Evolutionary conservation across 2,329 filamentous ascomycete genomes (phyloP).

Genomic region (Parastagonospora avenae): DNA sequence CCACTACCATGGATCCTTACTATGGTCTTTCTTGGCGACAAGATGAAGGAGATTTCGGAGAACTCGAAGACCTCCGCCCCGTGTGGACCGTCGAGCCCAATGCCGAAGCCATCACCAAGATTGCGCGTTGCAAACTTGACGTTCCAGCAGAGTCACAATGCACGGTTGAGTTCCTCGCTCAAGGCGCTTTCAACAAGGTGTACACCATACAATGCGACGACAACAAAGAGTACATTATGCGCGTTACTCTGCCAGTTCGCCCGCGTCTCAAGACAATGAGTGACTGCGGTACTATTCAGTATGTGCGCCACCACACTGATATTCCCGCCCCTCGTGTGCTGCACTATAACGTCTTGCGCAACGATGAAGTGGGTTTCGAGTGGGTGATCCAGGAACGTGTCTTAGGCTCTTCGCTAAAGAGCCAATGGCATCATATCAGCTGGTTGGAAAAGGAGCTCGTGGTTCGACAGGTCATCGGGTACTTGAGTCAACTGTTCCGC

Average conservation of each 20-base stretch:
- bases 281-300: conserved; percentile 27
- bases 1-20: not conserved
- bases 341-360: conserved; percentile 2
- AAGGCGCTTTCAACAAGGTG: conserved; percentile 17
- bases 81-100: conserved; percentile 15
- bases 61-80: not conserved
- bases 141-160: not conserved
- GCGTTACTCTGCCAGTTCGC: conserved; percentile 22
- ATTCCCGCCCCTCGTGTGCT: conserved; percentile 22
- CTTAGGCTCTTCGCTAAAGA: no score
- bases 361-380: conserved; percentile 27
- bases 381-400: conserved; percentile 33
- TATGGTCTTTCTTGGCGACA: not conserved
- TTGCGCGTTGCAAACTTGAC: conserved; percentile 1
- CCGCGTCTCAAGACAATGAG: conserved; percentile 23
- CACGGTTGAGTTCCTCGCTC: conserved; percentile 7
- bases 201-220: conserved; percentile 10
- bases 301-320: conserved; percentile 16
- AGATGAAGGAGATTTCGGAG: not conserved
- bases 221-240: conserved; percentile 30
- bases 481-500: no score
- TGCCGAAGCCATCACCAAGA: not conserved
- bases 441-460: conserved; percentile 14
- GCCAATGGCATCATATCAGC: no score
- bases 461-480: conserved; percentile 7